These are phyloP conservation scores for Lyophyllum decastes DNA, from an alignment of 768 basidiomycete species.

Conservation along the genomic window DNA sequence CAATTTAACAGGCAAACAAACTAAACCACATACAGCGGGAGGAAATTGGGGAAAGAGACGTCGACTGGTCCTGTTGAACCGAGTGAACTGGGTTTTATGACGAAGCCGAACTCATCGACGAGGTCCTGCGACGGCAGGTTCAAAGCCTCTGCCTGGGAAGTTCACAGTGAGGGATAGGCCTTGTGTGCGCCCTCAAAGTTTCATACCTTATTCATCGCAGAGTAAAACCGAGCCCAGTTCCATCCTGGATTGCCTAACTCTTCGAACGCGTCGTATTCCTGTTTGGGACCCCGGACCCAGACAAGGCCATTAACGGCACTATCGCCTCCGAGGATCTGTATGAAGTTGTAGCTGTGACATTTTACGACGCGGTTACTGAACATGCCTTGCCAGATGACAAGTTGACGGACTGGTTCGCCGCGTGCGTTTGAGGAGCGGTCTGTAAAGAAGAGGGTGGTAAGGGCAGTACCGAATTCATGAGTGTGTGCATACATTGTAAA, in stretches of 20 bases:
- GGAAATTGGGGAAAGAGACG: slow-evolving; percentile 30
- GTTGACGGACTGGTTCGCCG: slow-evolving; percentile 23
- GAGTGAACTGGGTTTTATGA: slow-evolving; percentile 20
- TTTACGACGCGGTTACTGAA: neutral
- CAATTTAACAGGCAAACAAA: neutral
- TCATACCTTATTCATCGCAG: slow-evolving; percentile 31
- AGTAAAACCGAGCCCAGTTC: slow-evolving; percentile 37
- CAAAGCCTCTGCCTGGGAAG: slow-evolving; percentile 27
- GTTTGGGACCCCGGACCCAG: slow-evolving; percentile 31
- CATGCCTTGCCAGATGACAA: slow-evolving; percentile 29
- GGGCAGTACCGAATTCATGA: neutral
- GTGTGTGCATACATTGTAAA: slow-evolving; percentile 20
- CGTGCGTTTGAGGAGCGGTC: slow-evolving; percentile 26
- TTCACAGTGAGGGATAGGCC: neutral
- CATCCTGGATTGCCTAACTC: slow-evolving; percentile 30
- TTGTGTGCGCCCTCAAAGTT: neutral
- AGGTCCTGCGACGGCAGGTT: slow-evolving; percentile 22
- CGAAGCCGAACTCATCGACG: slow-evolving; percentile 24
- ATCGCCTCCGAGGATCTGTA: slow-evolving; percentile 35
- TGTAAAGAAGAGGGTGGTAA: neutral
- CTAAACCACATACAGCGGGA: slow-evolving; percentile 24
- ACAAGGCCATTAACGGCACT: slow-evolving; percentile 36
- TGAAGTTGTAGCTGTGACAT: neutral
- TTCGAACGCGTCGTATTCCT: slow-evolving; percentile 31
- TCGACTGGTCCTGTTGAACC: slow-evolving; percentile 27